These are phyloP conservation scores for Exophiala alcalophila DNA, from an alignment of 2,329 filamentous ascomycete genomes.

Conservation along the genomic window DNA sequence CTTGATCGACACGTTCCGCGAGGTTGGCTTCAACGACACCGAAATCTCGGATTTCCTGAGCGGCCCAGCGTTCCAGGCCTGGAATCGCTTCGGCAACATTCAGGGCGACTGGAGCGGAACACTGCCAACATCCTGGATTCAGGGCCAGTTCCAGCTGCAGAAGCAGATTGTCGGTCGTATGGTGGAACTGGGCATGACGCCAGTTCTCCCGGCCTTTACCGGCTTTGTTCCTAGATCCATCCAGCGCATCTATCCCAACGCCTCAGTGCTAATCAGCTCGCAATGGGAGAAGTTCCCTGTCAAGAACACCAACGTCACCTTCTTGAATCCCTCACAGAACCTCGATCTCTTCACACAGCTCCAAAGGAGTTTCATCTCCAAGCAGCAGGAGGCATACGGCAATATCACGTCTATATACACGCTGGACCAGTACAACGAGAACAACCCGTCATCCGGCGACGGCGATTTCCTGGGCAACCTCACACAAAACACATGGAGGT, in stretches of 20 bases:
- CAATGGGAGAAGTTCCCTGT: constrained; percentile 44
- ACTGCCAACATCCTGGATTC: constrained; percentile 47
- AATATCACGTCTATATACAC: constrained; percentile 51
- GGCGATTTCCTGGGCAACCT: constrained; percentile 45
- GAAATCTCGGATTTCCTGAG: constrained; percentile 50
- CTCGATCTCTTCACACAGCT: constrained; percentile 44
- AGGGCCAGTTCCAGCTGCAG: constrained; percentile 49
- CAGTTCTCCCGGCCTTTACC: constrained; percentile 51
- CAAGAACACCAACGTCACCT: constrained; percentile 47
- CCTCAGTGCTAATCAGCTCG: constrained; percentile 44
- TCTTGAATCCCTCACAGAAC: constrained; percentile 48
- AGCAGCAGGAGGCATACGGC: constrained; percentile 48
- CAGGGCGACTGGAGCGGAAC: constrained; percentile 50
- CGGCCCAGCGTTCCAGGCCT: constrained; percentile 52
- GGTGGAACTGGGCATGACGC: constrained; percentile 54
- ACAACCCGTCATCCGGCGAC: constrained; percentile 48
- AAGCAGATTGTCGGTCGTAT: constrained; percentile 50
- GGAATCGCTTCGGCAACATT: constrained; percentile 56
- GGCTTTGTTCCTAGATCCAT: constrained; percentile 50
- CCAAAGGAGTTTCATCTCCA: constrained; percentile 47
- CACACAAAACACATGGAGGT: constrained; percentile 45
- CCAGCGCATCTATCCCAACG: constrained; percentile 43
- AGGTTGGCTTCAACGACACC: constrained; percentile 44
- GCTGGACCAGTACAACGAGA: constrained; percentile 55
- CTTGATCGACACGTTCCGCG: constrained; percentile 48